Conservation (phyloP, 257 asterid species). For the Solanum ossicruentum region DNA sequence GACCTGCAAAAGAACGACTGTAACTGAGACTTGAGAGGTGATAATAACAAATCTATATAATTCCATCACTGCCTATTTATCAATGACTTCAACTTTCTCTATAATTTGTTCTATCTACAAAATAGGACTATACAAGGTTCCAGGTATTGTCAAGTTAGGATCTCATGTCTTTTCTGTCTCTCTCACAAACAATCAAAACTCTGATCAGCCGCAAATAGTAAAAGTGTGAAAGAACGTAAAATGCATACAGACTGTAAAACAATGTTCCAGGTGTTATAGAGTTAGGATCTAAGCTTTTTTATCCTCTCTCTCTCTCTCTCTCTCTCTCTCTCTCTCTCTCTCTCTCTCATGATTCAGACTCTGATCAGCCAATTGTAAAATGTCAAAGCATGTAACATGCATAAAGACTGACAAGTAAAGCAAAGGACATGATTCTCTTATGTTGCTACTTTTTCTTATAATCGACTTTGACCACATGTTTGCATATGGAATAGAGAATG, state of each 20-base stretch:
- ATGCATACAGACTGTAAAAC: background rate
- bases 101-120: background rate
- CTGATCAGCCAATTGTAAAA: background rate
- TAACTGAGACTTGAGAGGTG: background rate
- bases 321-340: background rate
- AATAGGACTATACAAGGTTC: background rate
- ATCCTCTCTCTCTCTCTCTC: background rate
- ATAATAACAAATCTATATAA: background rate
- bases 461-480: background rate
- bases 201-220: background rate
- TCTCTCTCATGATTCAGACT: background rate
- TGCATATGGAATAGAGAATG: background rate
- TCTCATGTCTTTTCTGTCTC: background rate
- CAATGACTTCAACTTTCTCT: background rate
- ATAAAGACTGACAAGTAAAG: background rate
- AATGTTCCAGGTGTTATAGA: background rate
- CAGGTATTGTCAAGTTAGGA: background rate
- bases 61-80: background rate
- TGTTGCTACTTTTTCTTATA: background rate
- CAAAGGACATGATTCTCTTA: background rate
- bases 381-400: background rate
- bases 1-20: constrained; percentile 28
- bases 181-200: background rate
- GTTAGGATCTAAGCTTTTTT: background rate
- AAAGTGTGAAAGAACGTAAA: background rate